Percentiles rank a stretch among this genome's conserved stretches.
These are phyloP conservation scores for Dothideomycetes sp. DNA, from an alignment of 2,329 filamentous ascomycete genomes.

Conservation along the genomic window DNA sequence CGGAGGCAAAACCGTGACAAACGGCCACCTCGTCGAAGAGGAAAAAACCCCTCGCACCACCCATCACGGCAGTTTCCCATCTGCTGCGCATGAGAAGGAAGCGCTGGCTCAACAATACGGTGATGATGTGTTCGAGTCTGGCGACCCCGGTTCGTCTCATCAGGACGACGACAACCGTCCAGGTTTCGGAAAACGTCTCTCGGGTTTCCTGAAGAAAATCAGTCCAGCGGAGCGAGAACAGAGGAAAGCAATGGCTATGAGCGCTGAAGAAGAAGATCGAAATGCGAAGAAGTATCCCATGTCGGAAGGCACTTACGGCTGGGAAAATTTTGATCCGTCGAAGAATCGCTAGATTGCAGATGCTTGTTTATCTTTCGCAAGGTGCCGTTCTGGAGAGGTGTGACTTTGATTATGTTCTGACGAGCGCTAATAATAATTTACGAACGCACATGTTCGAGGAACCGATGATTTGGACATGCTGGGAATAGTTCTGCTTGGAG, in stretches of 20 bases:
- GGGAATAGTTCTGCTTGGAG: too few species aligned
- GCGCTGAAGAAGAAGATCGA: neutral
- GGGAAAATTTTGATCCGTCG: neutral
- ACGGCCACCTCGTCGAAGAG: neutral
- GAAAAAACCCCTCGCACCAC: neutral
- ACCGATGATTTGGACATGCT: too few species aligned
- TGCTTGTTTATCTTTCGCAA: too few species aligned
- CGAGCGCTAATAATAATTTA: too few species aligned
- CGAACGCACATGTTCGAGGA: too few species aligned
- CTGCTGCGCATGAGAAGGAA: neutral
- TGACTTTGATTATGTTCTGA: too few species aligned
- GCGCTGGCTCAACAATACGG: neutral
- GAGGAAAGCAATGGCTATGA: constrained; percentile 3
- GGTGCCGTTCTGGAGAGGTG: too few species aligned
- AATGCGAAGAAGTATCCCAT: constrained; percentile 6
- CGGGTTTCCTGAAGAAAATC: constrained; percentile 2
- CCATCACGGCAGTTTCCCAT: neutral
- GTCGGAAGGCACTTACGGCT: constrained; percentile 1
- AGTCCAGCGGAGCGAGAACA: constrained; percentile 3
- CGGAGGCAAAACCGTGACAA: constrained; percentile 1
- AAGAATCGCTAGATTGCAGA: too few species aligned
- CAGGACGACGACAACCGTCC: neutral
- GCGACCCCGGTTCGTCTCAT: too few species aligned
- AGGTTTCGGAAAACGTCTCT: constrained; percentile 4
- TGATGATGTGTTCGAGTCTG: neutral